A percentile compares a stretch with the other conserved stretches of the same genome.
Evolutionary conservation across 2,329 filamentous ascomycete species (phyloP).

Genomic region (Chaetomium globosum): DNA sequence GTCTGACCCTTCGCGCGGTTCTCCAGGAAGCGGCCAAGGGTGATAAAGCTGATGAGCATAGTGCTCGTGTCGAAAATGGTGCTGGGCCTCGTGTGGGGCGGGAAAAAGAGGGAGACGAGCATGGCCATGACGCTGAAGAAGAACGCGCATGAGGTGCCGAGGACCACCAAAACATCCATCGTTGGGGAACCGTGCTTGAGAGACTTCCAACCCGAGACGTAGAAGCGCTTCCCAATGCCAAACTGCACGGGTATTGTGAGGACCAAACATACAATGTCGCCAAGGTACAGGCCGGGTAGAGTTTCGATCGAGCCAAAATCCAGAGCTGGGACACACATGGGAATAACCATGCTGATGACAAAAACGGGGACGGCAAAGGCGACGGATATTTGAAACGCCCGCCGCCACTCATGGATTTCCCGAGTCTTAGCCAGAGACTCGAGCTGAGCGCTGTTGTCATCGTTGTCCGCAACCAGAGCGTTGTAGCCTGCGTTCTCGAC

Average conservation of each 20-base stretch:
- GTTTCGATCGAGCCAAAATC: slow-evolving; percentile 74
- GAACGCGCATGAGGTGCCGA: slow-evolving; percentile 93
- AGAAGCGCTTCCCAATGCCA: slow-evolving; percentile 92
- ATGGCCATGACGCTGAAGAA: slow-evolving; percentile 92
- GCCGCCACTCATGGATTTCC: slow-evolving; percentile 91
- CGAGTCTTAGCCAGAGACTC: slow-evolving; percentile 95
- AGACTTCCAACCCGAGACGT: slow-evolving; percentile 89
- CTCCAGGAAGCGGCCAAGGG: slow-evolving; percentile 85
- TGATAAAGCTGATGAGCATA: slow-evolving; percentile 97
- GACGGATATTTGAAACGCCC: slow-evolving; percentile 75
- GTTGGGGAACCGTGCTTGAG: slow-evolving; percentile 88
- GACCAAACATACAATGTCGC: slow-evolving; percentile 79
- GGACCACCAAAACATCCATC: slow-evolving; percentile 94
- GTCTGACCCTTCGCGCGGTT: slow-evolving; percentile 96
- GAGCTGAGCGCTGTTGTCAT: slow-evolving; percentile 95
- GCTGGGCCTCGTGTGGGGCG: slow-evolving; percentile 76
- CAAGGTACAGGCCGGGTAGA: slow-evolving; percentile 78
- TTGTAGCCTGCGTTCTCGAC: slow-evolving; percentile 85
- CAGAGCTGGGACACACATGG: slow-evolving; percentile 75
- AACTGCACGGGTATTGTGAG: slow-evolving; percentile 95
- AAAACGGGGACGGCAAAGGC: slow-evolving; percentile 89
- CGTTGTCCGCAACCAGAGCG: slow-evolving; percentile 83
- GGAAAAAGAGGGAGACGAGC: slow-evolving; percentile 74
- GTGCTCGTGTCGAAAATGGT: slow-evolving; percentile 98
- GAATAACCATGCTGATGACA: slow-evolving; percentile 87